Evolutionary conservation across 2,329 filamentous ascomycete genomes (phyloP).

Genomic region (Zalaria obscura): DNA sequence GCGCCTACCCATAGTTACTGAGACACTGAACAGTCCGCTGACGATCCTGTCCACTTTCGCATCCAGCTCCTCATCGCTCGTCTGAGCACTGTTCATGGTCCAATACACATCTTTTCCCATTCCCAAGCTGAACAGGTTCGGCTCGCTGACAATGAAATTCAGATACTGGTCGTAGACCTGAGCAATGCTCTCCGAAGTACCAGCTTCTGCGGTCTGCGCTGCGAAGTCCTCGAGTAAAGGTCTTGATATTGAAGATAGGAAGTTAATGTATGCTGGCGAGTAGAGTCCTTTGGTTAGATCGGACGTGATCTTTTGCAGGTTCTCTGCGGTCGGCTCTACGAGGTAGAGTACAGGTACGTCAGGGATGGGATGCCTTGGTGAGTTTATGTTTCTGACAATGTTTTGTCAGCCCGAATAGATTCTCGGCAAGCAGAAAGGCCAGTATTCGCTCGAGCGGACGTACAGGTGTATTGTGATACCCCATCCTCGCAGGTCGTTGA

Average conservation of each 20-base stretch:
- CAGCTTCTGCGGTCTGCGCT: slow-evolving; percentile 67
- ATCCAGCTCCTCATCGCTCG: slow-evolving; percentile 81
- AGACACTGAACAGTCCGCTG: slow-evolving; percentile 90
- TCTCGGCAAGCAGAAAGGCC: no score
- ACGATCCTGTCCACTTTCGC: slow-evolving; percentile 80
- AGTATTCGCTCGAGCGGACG: slow-evolving; percentile 11
- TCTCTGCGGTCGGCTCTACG: slow-evolving; percentile 73
- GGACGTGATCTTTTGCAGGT: slow-evolving; percentile 67
- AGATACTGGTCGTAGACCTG: slow-evolving; percentile 95
- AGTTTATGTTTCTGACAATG: slow-evolving; percentile 53
- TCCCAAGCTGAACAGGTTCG: slow-evolving; percentile 85
- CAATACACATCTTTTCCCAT: slow-evolving; percentile 91
- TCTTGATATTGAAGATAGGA: slow-evolving; percentile 82
- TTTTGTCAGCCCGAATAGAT: slow-evolving; percentile 4
- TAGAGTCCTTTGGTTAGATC: slow-evolving; percentile 84
- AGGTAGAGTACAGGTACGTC: slow-evolving; percentile 95
- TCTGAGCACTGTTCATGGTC: slow-evolving; percentile 88
- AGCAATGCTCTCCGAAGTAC: slow-evolving; percentile 76
- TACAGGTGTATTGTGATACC: slow-evolving; percentile 96
- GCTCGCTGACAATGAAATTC: slow-evolving; percentile 93
- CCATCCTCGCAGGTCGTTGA: slow-evolving; percentile 83
- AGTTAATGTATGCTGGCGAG: slow-evolving; percentile 90
- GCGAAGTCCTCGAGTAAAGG: slow-evolving; percentile 91
- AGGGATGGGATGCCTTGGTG: slow-evolving; percentile 74
- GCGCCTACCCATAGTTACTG: slow-evolving; percentile 81